Evolutionary conservation across 2,329 filamentous ascomycete species (phyloP).

Genomic region (Botrytis byssoidea): DNA sequence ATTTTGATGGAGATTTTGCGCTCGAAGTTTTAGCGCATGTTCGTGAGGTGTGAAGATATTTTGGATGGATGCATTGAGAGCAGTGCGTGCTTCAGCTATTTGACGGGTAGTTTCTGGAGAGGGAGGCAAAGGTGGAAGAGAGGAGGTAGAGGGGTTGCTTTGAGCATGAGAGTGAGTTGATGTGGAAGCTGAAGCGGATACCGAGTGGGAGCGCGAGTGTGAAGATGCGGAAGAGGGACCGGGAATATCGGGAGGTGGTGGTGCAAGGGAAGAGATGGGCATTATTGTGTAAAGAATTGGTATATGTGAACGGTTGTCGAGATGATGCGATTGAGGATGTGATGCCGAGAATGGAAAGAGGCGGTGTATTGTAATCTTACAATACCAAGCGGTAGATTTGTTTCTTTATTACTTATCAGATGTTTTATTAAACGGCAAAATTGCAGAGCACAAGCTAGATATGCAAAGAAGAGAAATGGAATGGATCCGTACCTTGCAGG

Average conservation of each 20-base stretch:
- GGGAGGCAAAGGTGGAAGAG: constrained; percentile 21
- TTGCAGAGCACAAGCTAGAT: background rate
- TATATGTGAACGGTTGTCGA: background rate
- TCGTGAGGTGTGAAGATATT: constrained; percentile 68
- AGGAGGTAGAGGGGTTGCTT: constrained; percentile 15
- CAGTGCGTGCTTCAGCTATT: constrained; percentile 56
- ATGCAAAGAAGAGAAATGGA: background rate
- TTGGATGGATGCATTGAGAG: constrained; percentile 53
- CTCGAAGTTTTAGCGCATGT: constrained; percentile 65
- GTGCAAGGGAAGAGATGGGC: constrained; percentile 14
- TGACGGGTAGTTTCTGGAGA: constrained; percentile 36
- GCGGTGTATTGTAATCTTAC: constrained; percentile 9
- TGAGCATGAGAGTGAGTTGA: constrained; percentile 12
- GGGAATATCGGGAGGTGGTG: background rate
- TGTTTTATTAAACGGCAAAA: background rate
- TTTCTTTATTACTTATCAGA: background rate
- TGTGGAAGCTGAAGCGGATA: constrained; percentile 9
- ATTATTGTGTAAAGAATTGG: constrained; percentile 10
- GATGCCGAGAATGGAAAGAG: background rate
- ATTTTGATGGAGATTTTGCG: constrained; percentile 67
- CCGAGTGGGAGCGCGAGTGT: background rate
- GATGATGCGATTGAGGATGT: background rate
- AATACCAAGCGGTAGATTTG: background rate
- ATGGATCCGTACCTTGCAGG: background rate
- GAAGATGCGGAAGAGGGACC: constrained; percentile 3